Percentiles rank a stretch among this genome's conserved stretches.
phyloP scores from a whole-genome alignment of 768 basidiomycete genomes.

The Leucocoprinus leucothites region DNA sequence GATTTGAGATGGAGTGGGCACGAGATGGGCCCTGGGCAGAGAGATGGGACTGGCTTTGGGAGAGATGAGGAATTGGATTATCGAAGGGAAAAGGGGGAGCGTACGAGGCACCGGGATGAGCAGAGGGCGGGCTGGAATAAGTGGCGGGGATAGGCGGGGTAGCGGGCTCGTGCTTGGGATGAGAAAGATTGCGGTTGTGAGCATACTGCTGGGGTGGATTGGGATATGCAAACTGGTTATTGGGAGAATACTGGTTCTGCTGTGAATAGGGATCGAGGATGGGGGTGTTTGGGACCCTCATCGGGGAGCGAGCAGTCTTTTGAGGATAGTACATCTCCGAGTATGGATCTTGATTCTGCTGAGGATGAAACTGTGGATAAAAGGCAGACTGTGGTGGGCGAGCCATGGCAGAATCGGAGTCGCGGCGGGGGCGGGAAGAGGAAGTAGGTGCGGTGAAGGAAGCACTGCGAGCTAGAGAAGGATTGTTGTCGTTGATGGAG shows the following conservation, averaged over 20 bases:
- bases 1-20: conserved; percentile 61
- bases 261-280: conserved; percentile 72
- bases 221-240: conserved; percentile 49
- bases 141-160: conserved; percentile 51
- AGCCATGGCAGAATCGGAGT: conserved; percentile 35
- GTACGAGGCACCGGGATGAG: conserved; percentile 18
- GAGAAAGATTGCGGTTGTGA: conserved; percentile 56
- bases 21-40: conserved; percentile 44
- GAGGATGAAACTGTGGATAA: conserved; percentile 50
- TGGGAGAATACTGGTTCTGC: conserved; percentile 65
- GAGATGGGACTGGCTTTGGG: conserved; percentile 51
- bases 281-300: conserved; percentile 49
- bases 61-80: conserved; percentile 60
- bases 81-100: conserved; percentile 55
- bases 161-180: conserved; percentile 48
- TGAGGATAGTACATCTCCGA: conserved; percentile 68
- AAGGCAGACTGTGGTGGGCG: conserved; percentile 46
- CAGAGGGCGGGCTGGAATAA: conserved; percentile 50
- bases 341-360: conserved; percentile 48
- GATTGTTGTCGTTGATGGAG: conserved; percentile 41
- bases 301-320: conserved; percentile 59
- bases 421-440: conserved; percentile 59
- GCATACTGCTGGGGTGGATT: conserved; percentile 41
- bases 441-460: conserved; percentile 50
- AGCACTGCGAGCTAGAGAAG: conserved; percentile 62